phyloP scores from a whole-genome alignment of 768 basidiomycete genomes.

The Mycena epipterygia region DNA sequence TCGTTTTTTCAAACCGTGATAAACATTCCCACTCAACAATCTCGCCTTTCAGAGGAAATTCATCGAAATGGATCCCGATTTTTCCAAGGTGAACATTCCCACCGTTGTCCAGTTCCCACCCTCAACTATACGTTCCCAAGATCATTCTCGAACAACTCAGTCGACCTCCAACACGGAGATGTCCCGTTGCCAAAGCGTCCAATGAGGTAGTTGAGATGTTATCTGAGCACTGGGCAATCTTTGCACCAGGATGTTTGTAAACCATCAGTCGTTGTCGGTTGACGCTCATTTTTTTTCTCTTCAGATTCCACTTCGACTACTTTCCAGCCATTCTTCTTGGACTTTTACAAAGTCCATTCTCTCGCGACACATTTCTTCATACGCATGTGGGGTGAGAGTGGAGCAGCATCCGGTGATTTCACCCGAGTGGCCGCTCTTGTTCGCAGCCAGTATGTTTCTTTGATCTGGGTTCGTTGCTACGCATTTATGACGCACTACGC shows the following conservation, averaged over 20 bases:
- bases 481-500: conserved; percentile 26
- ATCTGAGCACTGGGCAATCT: conserved; percentile 88
- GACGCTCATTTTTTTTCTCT: conserved; percentile 16
- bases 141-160: conserved; percentile 86
- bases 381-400: conserved; percentile 94
- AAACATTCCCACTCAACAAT: conserved; percentile 2
- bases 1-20: conserved; percentile 39
- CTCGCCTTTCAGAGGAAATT: conserved; percentile 67
- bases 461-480: background rate
- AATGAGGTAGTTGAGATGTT: conserved; percentile 89
- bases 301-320: conserved; percentile 84
- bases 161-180: conserved; percentile 78
- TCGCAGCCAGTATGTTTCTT: conserved; percentile 81
- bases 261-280: background rate
- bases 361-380: conserved; percentile 90
- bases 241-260: conserved; percentile 84
- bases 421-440: conserved; percentile 82
- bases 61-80: conserved; percentile 79
- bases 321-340: conserved; percentile 91
- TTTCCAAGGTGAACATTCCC: conserved; percentile 69
- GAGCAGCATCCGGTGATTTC: conserved; percentile 83
- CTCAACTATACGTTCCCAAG: conserved; percentile 51
- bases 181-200: conserved; percentile 87
- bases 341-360: conserved; percentile 84
- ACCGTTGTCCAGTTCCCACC: background rate